Evolutionary conservation across 2,329 filamentous ascomycete genomes (phyloP), one percentile per base, ranked within the genome.

Genomic region (Alternaria hordeiaustralica): DNA sequence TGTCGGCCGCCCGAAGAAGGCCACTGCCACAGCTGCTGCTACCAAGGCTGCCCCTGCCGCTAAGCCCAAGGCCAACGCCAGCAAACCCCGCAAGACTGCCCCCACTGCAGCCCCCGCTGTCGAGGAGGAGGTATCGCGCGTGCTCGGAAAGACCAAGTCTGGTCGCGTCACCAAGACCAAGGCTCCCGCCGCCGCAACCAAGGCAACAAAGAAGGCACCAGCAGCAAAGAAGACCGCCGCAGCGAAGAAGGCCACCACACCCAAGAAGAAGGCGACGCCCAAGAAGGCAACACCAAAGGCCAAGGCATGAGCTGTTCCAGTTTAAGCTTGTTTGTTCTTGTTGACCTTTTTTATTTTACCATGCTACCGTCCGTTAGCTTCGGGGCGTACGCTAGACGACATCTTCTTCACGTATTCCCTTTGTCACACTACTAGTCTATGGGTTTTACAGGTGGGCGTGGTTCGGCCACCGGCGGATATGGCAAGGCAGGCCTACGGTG

Each of bases 71-170:
- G 82, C 82, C 61, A 84, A 84, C 74, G 82, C 82, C 51, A 78
- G 80, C 74, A 82, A 81, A 73, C 77, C 80, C 26, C 79, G 82
- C 71, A 87, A 86, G 74, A 81, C 85, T 44, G 79, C 66, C 4
- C 50, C 71, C 36, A 89, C 88, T 11, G 87, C 89, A 30, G 79
- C 65, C 9, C 87, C 89, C 61, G 90, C 90, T 69, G 84, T 91
- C 54, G 86, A 89, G 61, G 89, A 93, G 71, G 89, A 91, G 82
- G 85, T 89, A 67, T 76, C 83, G 21, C 89, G 89, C 75, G 86
- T 90, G 53, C 83, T 94, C 56, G 88, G 87, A 79, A 94, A 92
- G 88, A 94, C 93, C 80, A 96, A 96, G 88, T 90, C 92, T 58
- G 93, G 93, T 53, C 91, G 93, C 71, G 91, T 96, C 74, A 88